Conservation (phyloP, 345 rosid genomes). For the Excoecaria cochinchinensis region DNA sequence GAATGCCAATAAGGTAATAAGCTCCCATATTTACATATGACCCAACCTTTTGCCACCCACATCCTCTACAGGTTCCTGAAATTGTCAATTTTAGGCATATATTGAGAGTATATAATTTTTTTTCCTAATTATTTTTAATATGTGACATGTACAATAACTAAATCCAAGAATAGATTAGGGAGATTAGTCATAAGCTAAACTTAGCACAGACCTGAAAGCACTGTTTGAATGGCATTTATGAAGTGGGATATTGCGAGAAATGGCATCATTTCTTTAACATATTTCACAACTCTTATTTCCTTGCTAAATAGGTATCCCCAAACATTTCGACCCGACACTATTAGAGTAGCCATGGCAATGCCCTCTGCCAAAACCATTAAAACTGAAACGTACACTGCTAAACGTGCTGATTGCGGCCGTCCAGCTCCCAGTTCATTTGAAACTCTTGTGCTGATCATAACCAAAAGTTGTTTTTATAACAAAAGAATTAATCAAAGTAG, state of each 20-base stretch:
- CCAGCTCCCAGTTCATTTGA: slow-evolving; percentile 37
- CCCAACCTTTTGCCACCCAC: slow-evolving; percentile 61
- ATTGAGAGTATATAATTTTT: no score
- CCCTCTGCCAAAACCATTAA: slow-evolving; percentile 22
- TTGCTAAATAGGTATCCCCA: slow-evolving; percentile 2
- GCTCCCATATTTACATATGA: slow-evolving; percentile 53
- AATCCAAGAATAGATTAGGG: no score
- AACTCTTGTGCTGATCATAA: slow-evolving; percentile 25
- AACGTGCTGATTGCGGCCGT: slow-evolving; percentile 22
- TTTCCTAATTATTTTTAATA: no score
- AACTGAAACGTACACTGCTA: slow-evolving; percentile 12
- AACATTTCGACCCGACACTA: slow-evolving; percentile 12
- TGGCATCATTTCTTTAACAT: no score
- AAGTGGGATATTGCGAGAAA: no score
- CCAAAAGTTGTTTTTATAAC: no score
- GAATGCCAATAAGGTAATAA: slow-evolving; percentile 45
- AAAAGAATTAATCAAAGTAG: no score
- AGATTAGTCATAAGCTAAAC: no score
- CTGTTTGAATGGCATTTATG: no score
- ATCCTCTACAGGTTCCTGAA: slow-evolving; percentile 55
- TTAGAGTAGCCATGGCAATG: neutral
- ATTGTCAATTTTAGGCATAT: neutral
- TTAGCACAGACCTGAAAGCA: no score
- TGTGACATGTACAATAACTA: no score
- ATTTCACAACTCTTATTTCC: no score